Evolutionary conservation across 2,329 filamentous ascomycete genomes (phyloP).

Genomic region (Scedosporium dehoogii): DNA sequence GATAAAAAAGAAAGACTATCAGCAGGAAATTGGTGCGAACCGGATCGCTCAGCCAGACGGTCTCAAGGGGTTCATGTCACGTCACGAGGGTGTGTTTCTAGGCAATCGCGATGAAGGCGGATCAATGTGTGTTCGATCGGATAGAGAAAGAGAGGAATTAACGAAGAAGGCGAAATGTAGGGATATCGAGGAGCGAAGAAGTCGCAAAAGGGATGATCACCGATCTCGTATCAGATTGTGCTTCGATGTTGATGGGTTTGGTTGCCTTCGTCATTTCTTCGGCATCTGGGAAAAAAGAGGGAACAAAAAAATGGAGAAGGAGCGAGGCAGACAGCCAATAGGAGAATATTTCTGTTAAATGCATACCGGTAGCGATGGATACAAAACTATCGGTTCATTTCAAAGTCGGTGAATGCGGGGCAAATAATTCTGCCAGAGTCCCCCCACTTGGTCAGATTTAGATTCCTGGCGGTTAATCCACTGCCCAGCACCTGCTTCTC

Average conservation of each 20-base stretch:
- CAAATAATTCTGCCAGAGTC: neutral
- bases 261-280: neutral
- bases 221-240: neutral
- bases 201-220: neutral
- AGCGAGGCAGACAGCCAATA: neutral
- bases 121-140: neutral
- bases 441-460: neutral
- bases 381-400: neutral
- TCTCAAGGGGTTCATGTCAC: conserved; percentile 1
- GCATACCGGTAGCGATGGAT: neutral
- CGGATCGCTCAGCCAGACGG: conserved; percentile 6
- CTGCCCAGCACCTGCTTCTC: neutral
- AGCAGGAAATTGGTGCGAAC: conserved; percentile 7
- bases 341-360: neutral
- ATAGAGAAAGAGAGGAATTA: neutral
- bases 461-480: neutral
- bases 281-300: neutral
- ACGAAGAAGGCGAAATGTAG: neutral
- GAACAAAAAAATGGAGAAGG: neutral
- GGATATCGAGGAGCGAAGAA: neutral
- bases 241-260: neutral
- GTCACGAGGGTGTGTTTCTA: neutral
- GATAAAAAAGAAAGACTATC: neutral
- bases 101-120: neutral
- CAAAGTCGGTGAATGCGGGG: conserved; percentile 1